A percentile compares a stretch with the other conserved stretches of the same genome.
Evolutionary conservation across 225 moss, liverwort and hornwort genomes (phyloP).

Genomic region (Bryoerythrophyllum caledonicum): DNA sequence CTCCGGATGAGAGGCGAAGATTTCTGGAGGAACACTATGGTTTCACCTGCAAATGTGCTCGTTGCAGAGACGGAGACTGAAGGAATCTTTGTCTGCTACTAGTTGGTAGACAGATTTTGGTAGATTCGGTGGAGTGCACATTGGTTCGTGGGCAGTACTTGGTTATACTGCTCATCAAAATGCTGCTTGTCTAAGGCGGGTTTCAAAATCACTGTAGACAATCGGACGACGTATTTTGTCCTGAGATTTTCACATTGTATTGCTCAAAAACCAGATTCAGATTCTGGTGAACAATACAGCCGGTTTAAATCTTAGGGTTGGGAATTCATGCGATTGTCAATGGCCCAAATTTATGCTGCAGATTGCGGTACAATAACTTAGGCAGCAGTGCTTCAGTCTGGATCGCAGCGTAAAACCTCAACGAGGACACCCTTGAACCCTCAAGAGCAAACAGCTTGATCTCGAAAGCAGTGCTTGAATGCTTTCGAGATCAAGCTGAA

Average conservation of each 20-base stretch:
- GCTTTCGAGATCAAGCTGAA: slow-evolving; percentile 89
- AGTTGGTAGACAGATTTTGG: slow-evolving; percentile 1
- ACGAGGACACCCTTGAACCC: slow-evolving; percentile 72
- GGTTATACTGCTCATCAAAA: not conserved
- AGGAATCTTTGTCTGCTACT: not conserved
- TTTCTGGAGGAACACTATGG: slow-evolving; percentile 63
- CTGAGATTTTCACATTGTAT: slow-evolving; percentile 4
- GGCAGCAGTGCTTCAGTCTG: too few relatives aligned
- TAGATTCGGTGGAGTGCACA: not conserved
- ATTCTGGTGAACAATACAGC: not conserved
- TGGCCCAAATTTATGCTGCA: too few relatives aligned
- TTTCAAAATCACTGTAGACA: not conserved
- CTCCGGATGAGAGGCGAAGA: slow-evolving; percentile 40
- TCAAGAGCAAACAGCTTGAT: slow-evolving; percentile 82
- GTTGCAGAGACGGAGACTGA: slow-evolving; percentile 64
- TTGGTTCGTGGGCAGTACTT: not conserved
- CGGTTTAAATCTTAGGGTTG: not conserved
- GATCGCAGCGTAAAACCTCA: slow-evolving; percentile 92
- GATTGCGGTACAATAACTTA: too few relatives aligned
- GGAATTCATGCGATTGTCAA: too few relatives aligned
- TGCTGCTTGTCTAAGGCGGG: not conserved
- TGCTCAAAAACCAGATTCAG: slow-evolving; percentile 9
- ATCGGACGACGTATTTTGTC: not conserved
- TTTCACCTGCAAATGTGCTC: slow-evolving; percentile 65
- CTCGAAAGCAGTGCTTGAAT: too few relatives aligned